Conservation (phyloP, 2,329 filamentous ascomycete genomes). For the Colletotrichum orchidophilum region DNA sequence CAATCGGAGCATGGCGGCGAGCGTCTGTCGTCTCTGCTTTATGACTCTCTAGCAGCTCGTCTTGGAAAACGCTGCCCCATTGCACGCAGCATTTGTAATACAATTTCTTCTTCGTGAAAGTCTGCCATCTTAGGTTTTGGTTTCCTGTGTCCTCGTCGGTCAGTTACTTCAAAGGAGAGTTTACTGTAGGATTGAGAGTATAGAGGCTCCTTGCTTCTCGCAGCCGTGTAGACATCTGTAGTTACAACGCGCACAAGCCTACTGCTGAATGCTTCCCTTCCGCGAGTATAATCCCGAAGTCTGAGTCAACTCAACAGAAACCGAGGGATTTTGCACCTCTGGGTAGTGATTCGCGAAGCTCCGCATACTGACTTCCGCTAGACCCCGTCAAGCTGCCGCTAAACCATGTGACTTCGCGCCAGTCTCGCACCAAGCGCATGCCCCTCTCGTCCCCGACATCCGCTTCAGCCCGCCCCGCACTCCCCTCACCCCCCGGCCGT, state of each 20-base stretch:
- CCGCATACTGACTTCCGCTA: no score
- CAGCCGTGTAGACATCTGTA: neutral
- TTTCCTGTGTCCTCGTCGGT: neutral
- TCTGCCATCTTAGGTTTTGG: neutral
- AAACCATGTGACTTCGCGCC: slow-evolving; percentile 43
- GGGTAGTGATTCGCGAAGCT: neutral
- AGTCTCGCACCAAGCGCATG: slow-evolving; percentile 38
- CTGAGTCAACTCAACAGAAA: neutral
- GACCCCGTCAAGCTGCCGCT: neutral
- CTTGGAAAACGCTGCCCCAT: neutral
- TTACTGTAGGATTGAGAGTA: neutral
- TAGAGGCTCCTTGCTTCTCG: neutral
- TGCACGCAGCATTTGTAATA: neutral
- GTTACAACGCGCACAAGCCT: neutral
- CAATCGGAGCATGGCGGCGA: neutral
- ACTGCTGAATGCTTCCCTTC: neutral
- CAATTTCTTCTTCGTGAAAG: neutral
- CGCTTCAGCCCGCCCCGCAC: neutral
- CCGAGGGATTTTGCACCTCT: neutral
- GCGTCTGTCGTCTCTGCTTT: neutral
- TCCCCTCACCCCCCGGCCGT: slow-evolving; percentile 27
- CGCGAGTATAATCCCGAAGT: neutral
- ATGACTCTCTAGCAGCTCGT: neutral
- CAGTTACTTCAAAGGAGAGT: neutral
- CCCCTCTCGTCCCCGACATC: neutral